phyloP scores from a whole-genome alignment of 805 yeast species.

The Starmera quercuum region DNA sequence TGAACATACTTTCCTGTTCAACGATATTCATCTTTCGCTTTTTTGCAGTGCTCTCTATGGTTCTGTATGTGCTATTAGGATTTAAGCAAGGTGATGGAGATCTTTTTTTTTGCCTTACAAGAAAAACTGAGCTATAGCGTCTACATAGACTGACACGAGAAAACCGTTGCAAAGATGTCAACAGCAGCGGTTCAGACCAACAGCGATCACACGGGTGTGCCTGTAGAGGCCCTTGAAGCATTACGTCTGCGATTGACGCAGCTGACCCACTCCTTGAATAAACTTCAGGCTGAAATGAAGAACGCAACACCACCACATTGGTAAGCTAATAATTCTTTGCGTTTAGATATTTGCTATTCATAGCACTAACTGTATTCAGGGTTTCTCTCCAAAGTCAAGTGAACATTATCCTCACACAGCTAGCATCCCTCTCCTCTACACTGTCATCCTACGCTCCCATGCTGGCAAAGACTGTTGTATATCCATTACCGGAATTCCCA shows the following conservation, averaged over 20 bases:
- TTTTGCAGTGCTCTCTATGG: too few species aligned
- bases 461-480: slow-evolving; percentile 63
- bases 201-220: slow-evolving; percentile 37
- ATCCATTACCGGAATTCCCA: slow-evolving; percentile 81
- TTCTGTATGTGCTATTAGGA: too few species aligned
- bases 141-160: too few species aligned
- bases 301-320: slow-evolving; percentile 40
- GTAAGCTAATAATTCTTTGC: slow-evolving; percentile 19
- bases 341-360: background rate
- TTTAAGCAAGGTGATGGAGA: too few species aligned
- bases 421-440: slow-evolving; percentile 67
- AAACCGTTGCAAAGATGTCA: too few species aligned
- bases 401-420: slow-evolving; percentile 74
- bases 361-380: slow-evolving; percentile 30
- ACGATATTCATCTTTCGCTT: too few species aligned
- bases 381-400: slow-evolving; percentile 77
- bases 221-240: slow-evolving; percentile 56
- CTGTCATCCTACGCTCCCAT: slow-evolving; percentile 53
- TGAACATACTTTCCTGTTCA: slow-evolving; percentile 13
- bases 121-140: too few species aligned
- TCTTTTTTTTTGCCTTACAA: too few species aligned
- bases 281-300: slow-evolving; percentile 46
- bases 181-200: slow-evolving; percentile 4
- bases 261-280: slow-evolving; percentile 50
- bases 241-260: slow-evolving; percentile 56